A percentile compares a stretch with the other conserved stretches of the same genome.
phyloP scores from a whole-genome alignment of 352 stramenopile genomes.

The Phytophthora nicotianae region DNA sequence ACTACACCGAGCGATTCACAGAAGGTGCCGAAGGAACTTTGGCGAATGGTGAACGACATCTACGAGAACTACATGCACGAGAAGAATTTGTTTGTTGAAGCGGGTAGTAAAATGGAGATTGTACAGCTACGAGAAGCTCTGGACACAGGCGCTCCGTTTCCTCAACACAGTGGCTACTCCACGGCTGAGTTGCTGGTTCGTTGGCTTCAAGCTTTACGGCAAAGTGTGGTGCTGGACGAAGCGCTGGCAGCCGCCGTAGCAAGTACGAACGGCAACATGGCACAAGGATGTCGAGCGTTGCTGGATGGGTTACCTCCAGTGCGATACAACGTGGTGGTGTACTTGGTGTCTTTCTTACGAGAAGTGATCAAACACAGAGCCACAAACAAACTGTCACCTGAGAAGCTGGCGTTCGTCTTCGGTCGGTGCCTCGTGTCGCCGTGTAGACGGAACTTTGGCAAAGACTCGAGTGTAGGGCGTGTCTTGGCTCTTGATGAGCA shows the following conservation, averaged over 20 bases:
- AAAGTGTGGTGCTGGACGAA: constrained; percentile 89
- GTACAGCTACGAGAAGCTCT: constrained; percentile 88
- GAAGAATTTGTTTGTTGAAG: constrained; percentile 86
- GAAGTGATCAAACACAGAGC: constrained; percentile 87
- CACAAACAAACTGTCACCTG: constrained; percentile 70
- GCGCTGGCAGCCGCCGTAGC: constrained; percentile 71
- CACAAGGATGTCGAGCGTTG: constrained; percentile 73
- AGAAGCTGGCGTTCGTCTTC: constrained; percentile 81
- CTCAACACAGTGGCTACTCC: constrained; percentile 83
- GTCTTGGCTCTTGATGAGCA: constrained; percentile 32
- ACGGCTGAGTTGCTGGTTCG: constrained; percentile 91
- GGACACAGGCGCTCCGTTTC: constrained; percentile 91
- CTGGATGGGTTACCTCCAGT: constrained; percentile 91
- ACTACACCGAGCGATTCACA: constrained; percentile 38
- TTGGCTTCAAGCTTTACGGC: constrained; percentile 91
- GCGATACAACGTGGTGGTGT: constrained; percentile 97
- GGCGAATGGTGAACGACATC: constrained; percentile 97
- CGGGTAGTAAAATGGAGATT: constrained; percentile 71
- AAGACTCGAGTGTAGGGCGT: constrained; percentile 18
- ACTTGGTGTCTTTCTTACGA: constrained; percentile 96
- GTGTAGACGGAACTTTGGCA: constrained; percentile 34
- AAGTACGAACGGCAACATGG: constrained; percentile 71
- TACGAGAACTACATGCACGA: constrained; percentile 79
- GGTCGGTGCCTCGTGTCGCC: constrained; percentile 69
- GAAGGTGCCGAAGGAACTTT: constrained; percentile 97